Evolutionary conservation across 2,329 filamentous ascomycete genomes (phyloP), one percentile per base, ranked within the genome.

Genomic region (Myriosclerotinia curreyana): DNA sequence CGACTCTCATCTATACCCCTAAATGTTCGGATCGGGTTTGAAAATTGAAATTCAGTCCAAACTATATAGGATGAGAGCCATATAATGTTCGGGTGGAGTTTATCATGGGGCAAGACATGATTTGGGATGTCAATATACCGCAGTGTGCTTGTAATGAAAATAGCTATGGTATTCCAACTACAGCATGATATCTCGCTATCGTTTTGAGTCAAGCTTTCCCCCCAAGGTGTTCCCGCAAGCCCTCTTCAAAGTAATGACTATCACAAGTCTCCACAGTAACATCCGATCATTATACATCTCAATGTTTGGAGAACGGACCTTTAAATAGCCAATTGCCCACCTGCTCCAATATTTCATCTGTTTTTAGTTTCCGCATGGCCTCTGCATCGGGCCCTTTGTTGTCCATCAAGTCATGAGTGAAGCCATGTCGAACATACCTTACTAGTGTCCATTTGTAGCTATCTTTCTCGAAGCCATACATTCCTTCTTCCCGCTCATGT

Each of bases 391-490:
- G 40, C 7, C 56, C 53, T 31, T 54, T 66, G 8, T 42, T 56
- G 40, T 69, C 66, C 46, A 63, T 65, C 40, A 65, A n/a, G 22
- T 65, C 38, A 65, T 70, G 68, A 14, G 67, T 69, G 53, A 69
- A 70, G 7, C 60, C 67, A 63, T 71, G 69, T 3, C 55, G 60
- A n/a, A 66, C 66, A 40, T 64, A 65, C 40, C 55, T 64, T 38
- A 64, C 66, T 36, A 71, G 38, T 7, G 48, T 61, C 65, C 66
- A 71, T n/a, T 66, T 69, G 42, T 66, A 69, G 6, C 52, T 44
- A 36, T 60, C 67, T 60, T 64, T 69, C 28, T 68, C 69, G 53
- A 70, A 69, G 0, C 56, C 65, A 63, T 67, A 65, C 36, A 25
- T 34, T 38, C 58, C 62, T 14, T 53, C 51, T 40, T 64, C 48